A percentile compares a stretch with the other conserved stretches of the same genome.
Conservation (phyloP, 768 basidiomycete genomes). For the Rhizopogon roseolus region DNA sequence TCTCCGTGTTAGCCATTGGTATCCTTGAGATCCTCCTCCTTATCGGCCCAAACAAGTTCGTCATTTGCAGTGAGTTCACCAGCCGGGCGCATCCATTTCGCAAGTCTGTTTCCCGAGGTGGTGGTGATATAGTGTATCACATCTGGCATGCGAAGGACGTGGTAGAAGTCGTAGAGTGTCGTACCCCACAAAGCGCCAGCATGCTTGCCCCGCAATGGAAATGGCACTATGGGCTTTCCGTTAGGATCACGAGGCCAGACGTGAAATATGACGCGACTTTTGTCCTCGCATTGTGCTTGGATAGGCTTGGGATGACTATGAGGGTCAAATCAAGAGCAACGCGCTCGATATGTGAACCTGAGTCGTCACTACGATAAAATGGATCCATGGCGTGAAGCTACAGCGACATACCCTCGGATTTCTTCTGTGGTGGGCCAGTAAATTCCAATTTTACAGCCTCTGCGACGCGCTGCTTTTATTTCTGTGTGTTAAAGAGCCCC, state of each 20-base stretch:
- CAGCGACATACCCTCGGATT: neutral
- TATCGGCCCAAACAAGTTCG: slow-evolving; percentile 18
- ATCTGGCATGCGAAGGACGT: slow-evolving; percentile 1
- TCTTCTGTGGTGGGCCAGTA: neutral
- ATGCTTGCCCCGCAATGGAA: slow-evolving; percentile 8
- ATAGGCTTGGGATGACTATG: slow-evolving; percentile 2
- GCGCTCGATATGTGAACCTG: neutral
- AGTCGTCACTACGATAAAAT: neutral
- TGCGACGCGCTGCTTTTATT: slow-evolving; percentile 8
- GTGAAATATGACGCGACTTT: slow-evolving; percentile 17
- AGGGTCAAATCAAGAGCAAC: neutral
- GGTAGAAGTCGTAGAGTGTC: slow-evolving; percentile 22
- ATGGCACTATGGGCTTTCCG: slow-evolving; percentile 5
- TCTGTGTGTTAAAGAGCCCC: slow-evolving; percentile 12
- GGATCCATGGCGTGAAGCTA: neutral
- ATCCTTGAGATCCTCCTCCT: slow-evolving; percentile 18
- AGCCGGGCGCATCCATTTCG: slow-evolving; percentile 2
- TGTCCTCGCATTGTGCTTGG: neutral
- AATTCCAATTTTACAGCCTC: slow-evolving; percentile 1
- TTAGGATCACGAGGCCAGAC: slow-evolving; percentile 20
- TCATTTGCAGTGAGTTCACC: slow-evolving; percentile 10
- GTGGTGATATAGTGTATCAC: neutral
- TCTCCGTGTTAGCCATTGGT: slow-evolving; percentile 12
- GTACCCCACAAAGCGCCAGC: slow-evolving; percentile 21
- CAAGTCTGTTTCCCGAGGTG: slow-evolving; percentile 17